phyloP scores from a whole-genome alignment of 257 asterid species.

The Echites panduratus region DNA sequence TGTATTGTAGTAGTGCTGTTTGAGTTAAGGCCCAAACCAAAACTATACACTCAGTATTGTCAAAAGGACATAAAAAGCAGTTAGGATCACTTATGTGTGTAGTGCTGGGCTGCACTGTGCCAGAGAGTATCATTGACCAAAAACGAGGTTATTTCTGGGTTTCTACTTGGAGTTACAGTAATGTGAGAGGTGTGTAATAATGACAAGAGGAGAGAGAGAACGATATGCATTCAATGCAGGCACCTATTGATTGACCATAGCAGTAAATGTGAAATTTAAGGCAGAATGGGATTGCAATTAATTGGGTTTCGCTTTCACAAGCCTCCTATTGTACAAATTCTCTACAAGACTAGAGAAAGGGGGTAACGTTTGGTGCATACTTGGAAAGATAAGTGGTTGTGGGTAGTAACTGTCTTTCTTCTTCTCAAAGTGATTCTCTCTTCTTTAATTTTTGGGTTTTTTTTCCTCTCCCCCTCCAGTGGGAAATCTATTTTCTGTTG shows the following conservation, averaged over 20 bases:
- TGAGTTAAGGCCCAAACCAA: not conserved
- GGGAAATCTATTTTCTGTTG: not conserved
- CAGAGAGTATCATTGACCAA: conserved; percentile 10
- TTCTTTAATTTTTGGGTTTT: not conserved
- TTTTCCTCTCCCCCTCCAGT: not conserved
- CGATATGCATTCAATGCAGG: conserved; percentile 16
- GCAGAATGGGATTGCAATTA: conserved; percentile 10
- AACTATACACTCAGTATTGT: not conserved
- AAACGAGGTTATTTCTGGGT: not conserved
- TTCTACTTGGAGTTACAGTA: not conserved
- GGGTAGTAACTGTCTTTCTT: conserved; percentile 3
- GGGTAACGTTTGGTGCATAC: not conserved
- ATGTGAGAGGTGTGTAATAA: not conserved
- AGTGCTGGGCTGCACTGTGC: not conserved
- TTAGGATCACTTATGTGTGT: not conserved
- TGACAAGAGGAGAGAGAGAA: not conserved
- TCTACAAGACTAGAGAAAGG: too few species aligned
- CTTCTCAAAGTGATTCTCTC: not conserved
- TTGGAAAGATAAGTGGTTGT: not conserved
- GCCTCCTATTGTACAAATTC: not conserved
- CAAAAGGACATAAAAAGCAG: not conserved
- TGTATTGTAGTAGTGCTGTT: not conserved
- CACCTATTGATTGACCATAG: conserved; percentile 16
- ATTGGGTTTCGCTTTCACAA: conserved; percentile 9
- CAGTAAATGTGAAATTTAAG: conserved; percentile 18